Percentiles rank a stretch among this genome's conserved stretches.
These are phyloP conservation scores for Tetrapisispora iriomotensis DNA, from an alignment of 805 yeast species.

Conservation along the genomic window DNA sequence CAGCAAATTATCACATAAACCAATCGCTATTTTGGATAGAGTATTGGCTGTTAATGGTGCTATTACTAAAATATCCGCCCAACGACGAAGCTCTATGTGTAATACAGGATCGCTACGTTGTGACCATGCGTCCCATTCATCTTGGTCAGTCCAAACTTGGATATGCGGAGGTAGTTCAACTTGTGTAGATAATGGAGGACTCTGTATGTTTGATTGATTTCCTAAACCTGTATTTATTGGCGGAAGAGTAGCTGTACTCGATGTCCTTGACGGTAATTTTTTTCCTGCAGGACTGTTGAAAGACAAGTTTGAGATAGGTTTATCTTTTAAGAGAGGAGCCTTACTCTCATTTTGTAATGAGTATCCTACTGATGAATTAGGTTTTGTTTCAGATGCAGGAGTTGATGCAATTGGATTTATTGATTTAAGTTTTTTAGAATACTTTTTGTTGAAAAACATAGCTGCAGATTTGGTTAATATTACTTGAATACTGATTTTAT, in stretches of 20 bases:
- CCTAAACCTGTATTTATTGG: background rate
- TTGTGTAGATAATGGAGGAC: constrained; percentile 11
- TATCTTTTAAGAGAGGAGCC: background rate
- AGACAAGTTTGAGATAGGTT: background rate
- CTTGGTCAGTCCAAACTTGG: constrained; percentile 84
- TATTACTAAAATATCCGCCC: constrained; percentile 89
- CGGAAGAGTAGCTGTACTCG: background rate
- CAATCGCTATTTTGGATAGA: constrained; percentile 76
- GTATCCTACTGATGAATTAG: too few relatives aligned
- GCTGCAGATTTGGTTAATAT: constrained; percentile 80
- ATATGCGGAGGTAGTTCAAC: constrained; percentile 53
- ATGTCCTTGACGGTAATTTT: background rate
- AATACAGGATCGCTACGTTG: constrained; percentile 78
- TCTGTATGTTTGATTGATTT: background rate
- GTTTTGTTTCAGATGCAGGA: too few relatives aligned
- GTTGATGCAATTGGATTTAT: background rate
- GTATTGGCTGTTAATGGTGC: constrained; percentile 96
- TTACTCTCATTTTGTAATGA: background rate
- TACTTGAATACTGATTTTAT: constrained; percentile 71
- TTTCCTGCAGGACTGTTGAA: background rate
- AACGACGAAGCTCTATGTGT: constrained; percentile 86
- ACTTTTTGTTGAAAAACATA: constrained; percentile 41
- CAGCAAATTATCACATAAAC: constrained; percentile 82
- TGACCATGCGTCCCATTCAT: constrained; percentile 86
- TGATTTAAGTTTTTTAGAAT: constrained; percentile 9